Evolutionary conservation across 768 basidiomycete genomes (phyloP).

Genomic region (Panus rudis): DNA sequence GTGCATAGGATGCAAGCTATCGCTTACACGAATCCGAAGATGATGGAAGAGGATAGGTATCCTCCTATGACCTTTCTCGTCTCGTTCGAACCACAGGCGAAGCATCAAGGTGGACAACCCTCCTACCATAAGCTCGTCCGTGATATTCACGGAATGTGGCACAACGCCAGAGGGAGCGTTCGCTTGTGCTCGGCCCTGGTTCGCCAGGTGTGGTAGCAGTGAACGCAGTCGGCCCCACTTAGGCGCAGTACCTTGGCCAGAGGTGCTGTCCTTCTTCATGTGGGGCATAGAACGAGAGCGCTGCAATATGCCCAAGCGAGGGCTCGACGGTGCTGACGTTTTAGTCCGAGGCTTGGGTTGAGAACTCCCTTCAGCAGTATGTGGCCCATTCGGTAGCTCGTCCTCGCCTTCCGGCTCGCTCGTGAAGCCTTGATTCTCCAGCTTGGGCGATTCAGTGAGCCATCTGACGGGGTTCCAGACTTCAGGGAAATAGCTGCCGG

Average conservation of each 20-base stretch:
- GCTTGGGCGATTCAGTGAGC: slow-evolving; percentile 24
- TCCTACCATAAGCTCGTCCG: slow-evolving; percentile 74
- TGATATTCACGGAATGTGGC: slow-evolving; percentile 59
- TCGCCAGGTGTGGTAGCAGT: slow-evolving; percentile 50
- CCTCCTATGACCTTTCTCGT: slow-evolving; percentile 78
- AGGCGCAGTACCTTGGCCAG: slow-evolving; percentile 16
- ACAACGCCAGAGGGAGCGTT: slow-evolving; percentile 41
- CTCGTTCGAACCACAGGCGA: slow-evolving; percentile 79
- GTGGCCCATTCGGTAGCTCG: neutral
- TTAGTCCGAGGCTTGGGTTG: neutral
- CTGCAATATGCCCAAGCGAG: neutral
- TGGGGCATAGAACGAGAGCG: slow-evolving; percentile 9
- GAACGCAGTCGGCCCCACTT: slow-evolving; percentile 65
- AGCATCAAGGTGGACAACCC: slow-evolving; percentile 76
- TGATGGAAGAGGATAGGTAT: slow-evolving; percentile 75
- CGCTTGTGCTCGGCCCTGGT: slow-evolving; percentile 25
- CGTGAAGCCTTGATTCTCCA: slow-evolving; percentile 4
- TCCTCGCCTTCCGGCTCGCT: slow-evolving; percentile 7
- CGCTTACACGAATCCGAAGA: slow-evolving; percentile 76
- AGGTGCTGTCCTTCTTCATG: slow-evolving; percentile 11
- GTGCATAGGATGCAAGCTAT: slow-evolving; percentile 78
- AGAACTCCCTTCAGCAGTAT: neutral
- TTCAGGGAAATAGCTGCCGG: slow-evolving; percentile 42
- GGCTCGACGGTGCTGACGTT: neutral
- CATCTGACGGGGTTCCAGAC: slow-evolving; percentile 49